Conservation (phyloP, 2,329 filamentous ascomycete genomes). For the Sarocladiaceae sp. region DNA sequence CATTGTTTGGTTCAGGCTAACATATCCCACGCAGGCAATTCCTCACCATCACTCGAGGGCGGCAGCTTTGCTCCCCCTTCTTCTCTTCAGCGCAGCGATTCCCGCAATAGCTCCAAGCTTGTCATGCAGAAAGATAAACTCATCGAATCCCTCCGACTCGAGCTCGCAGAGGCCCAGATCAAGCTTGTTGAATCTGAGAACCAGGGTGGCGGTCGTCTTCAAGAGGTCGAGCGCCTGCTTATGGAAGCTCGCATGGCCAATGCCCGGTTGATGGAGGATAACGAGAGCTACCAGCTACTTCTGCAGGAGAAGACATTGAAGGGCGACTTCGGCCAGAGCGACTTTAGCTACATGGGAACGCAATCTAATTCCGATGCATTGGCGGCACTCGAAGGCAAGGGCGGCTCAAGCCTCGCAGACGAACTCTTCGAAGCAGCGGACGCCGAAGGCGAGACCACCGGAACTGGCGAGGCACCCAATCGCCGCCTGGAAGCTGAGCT, state of each 20-base stretch:
- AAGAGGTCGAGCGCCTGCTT: conserved; percentile 85
- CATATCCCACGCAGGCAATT: conserved; percentile 35
- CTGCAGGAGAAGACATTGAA: conserved; percentile 94
- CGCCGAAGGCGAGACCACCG: conserved; percentile 49
- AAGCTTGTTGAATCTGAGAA: conserved; percentile 94
- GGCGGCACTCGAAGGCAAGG: conserved; percentile 57
- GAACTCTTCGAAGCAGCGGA: conserved; percentile 72
- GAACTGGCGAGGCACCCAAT: conserved; percentile 42
- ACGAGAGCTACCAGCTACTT: conserved; percentile 94
- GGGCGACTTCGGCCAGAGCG: conserved; percentile 80
- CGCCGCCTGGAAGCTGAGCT: conserved; percentile 75
- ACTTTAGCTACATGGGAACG: conserved; percentile 66
- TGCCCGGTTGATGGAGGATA: conserved; percentile 94
- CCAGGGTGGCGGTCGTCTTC: conserved; percentile 78
- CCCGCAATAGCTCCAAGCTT: conserved; percentile 82
- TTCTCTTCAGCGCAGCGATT: conserved; percentile 81
- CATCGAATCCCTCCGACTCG: conserved; percentile 86
- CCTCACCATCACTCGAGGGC: conserved; percentile 65
- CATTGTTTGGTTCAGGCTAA: background rate
- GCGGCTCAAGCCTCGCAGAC: conserved; percentile 69
- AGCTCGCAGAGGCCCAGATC: conserved; percentile 92
- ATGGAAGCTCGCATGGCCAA: conserved; percentile 95
- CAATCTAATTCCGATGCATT: conserved; percentile 61
- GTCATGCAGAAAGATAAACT: conserved; percentile 94
- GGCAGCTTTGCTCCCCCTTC: conserved; percentile 83